These are phyloP conservation scores for Exophiala bonariae DNA, from an alignment of 2,329 filamentous ascomycete genomes.

Conservation along the genomic window DNA sequence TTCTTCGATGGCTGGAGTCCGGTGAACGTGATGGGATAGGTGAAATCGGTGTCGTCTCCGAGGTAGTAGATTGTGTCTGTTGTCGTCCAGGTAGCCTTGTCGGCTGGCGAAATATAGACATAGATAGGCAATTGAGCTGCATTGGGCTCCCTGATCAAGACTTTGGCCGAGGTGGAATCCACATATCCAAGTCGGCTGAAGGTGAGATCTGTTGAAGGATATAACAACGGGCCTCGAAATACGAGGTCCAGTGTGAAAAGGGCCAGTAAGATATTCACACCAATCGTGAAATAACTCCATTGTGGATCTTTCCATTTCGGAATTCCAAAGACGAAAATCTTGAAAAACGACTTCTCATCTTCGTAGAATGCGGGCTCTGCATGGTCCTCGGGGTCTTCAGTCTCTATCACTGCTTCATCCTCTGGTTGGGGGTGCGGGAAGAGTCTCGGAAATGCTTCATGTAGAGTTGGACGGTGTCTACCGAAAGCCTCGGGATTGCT, in stretches of 20 bases:
- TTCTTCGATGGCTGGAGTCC: constrained; percentile 68
- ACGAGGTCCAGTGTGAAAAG: constrained; percentile 74
- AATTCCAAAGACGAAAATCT: constrained; percentile 71
- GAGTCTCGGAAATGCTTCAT: constrained; percentile 21
- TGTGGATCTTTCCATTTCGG: constrained; percentile 70
- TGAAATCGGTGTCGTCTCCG: constrained; percentile 79
- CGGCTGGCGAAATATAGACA: constrained; percentile 54
- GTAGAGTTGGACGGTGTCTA: constrained; percentile 10
- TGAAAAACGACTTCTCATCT: constrained; percentile 59
- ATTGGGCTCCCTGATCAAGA: constrained; percentile 84
- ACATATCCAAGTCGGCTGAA: constrained; percentile 88
- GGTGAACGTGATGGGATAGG: constrained; percentile 66
- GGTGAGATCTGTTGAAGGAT: constrained; percentile 73
- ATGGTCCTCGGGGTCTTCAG: constrained; percentile 56
- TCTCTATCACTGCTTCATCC: constrained; percentile 31
- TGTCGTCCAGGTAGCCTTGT: constrained; percentile 54
- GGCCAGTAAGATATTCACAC: constrained; percentile 70
- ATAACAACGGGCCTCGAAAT: constrained; percentile 68
- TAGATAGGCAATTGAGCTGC: constrained; percentile 71
- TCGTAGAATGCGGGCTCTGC: constrained; percentile 63
- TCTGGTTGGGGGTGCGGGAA: constrained; percentile 14
- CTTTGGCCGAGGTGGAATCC: constrained; percentile 73
- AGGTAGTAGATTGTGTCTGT: constrained; percentile 67
- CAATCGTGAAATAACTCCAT: constrained; percentile 66
- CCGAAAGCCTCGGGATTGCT: constrained; percentile 22